Evolutionary conservation across 2,329 filamentous ascomycete species (phyloP).

Genomic region (Fusarium pseudocircinatum): DNA sequence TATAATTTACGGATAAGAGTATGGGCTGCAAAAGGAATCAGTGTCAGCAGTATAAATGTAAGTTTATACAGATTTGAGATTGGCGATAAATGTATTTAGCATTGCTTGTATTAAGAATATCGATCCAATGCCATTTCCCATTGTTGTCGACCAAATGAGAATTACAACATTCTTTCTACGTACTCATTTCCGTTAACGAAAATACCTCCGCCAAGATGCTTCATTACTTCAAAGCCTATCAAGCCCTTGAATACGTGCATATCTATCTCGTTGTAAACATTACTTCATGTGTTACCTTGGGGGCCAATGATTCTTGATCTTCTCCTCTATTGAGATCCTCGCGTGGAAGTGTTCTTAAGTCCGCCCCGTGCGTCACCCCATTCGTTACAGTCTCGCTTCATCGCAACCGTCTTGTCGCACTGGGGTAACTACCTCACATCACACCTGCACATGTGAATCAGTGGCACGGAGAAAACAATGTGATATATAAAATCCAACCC

Average conservation of each 20-base stretch:
- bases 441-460: not conserved
- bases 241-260: not conserved
- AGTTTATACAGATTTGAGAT: not conserved
- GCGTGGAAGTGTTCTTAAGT: conserved; percentile 3
- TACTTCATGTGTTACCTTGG: not conserved
- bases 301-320: not conserved
- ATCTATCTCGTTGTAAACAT: not conserved
- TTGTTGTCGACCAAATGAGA: not conserved
- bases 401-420: not conserved
- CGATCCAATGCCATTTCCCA: not conserved
- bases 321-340: not conserved
- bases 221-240: not conserved
- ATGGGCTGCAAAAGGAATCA: not conserved
- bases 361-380: not conserved
- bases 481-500: conserved; percentile 1
- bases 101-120: not conserved
- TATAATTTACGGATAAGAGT: not conserved
- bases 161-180: not conserved
- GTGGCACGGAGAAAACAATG: not conserved
- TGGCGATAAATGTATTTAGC: not conserved
- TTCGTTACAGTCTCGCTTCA: not conserved
- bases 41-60: not conserved
- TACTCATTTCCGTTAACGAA: too few species aligned
- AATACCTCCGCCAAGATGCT: not conserved
- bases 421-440: not conserved